Evolutionary conservation across 345 rosid species (phyloP).

Genomic region (Rubroshorea leprosula): DNA sequence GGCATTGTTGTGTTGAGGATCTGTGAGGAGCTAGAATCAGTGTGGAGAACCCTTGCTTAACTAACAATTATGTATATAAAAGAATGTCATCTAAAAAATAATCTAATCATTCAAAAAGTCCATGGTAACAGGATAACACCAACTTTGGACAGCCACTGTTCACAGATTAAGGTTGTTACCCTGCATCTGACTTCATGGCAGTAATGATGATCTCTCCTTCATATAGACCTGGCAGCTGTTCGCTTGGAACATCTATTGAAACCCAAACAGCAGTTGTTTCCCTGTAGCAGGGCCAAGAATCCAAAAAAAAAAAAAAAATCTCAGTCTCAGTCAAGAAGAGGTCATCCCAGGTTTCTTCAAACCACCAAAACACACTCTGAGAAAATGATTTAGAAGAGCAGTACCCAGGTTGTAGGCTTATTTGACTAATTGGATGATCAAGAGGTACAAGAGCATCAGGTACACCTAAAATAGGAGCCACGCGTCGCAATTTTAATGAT

Average conservation of each 20-base stretch:
- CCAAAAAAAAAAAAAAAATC: slow-evolving; percentile 13
- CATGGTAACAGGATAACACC: slow-evolving; percentile 4
- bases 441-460: slow-evolving; percentile 98
- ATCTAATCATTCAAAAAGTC: no score
- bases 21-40: slow-evolving; percentile 23
- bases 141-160: background rate
- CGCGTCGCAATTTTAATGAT: slow-evolving; percentile 59
- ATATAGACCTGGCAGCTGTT: slow-evolving; percentile 83
- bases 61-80: background rate
- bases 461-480: slow-evolving; percentile 77
- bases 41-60: background rate
- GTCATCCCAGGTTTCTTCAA: slow-evolving; percentile 1
- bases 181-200: slow-evolving; percentile 57
- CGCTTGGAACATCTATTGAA: slow-evolving; percentile 83
- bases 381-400: slow-evolving; percentile 11
- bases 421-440: slow-evolving; percentile 68
- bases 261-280: slow-evolving; percentile 87
- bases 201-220: slow-evolving; percentile 82
- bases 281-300: slow-evolving; percentile 35
- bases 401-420: slow-evolving; percentile 82
- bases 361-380: slow-evolving; percentile 4
- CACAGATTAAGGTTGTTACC: slow-evolving; percentile 33
- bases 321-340: slow-evolving; percentile 18
- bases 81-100: background rate
- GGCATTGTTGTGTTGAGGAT: slow-evolving; percentile 32